Evolutionary conservation across 176 grass and related monocot species (phyloP).

Genomic region (Puya raimondii): DNA sequence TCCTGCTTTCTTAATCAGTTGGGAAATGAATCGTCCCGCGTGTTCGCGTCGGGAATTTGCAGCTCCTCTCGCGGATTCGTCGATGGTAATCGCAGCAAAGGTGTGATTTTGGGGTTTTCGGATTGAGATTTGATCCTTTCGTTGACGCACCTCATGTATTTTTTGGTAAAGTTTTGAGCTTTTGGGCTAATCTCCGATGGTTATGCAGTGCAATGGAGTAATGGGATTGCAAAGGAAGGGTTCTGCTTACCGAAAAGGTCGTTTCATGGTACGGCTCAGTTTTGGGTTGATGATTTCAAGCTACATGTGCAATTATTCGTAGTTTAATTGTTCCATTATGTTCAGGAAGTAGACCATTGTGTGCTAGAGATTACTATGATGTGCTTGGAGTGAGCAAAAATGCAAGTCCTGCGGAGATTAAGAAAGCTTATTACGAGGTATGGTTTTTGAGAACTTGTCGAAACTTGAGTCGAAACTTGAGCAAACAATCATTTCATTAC

Average conservation of each 20-base stretch:
- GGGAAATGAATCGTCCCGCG: slow-evolving; percentile 12
- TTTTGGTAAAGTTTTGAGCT: background rate
- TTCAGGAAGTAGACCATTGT: slow-evolving; percentile 49
- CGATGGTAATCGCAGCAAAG: slow-evolving; percentile 15
- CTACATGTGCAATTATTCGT: slow-evolving; percentile 10
- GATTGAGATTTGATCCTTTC: background rate
- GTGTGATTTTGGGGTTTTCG: slow-evolving; percentile 3
- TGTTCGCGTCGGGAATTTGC: slow-evolving; percentile 27
- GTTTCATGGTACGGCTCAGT: slow-evolving; percentile 29
- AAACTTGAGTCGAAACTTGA: background rate
- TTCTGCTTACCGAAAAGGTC: slow-evolving; percentile 18
- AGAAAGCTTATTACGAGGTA: slow-evolving; percentile 83
- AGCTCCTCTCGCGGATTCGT: slow-evolving; percentile 20
- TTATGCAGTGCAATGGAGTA: slow-evolving; percentile 18
- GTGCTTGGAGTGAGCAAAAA: slow-evolving; percentile 65
- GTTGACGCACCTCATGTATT: background rate
- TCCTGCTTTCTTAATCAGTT: slow-evolving; percentile 6
- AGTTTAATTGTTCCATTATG: slow-evolving; percentile 2
- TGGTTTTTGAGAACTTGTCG: background rate
- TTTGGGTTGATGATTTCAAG: background rate
- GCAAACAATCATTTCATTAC: background rate
- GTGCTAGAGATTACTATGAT: slow-evolving; percentile 66
- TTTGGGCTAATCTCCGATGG: background rate
- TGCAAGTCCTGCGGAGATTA: slow-evolving; percentile 61
- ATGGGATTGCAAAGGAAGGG: slow-evolving; percentile 6